These are phyloP conservation scores for Ceratobasidium sp. DNA, from an alignment of 1,284 basidiomycete species.

Conservation along the genomic window DNA sequence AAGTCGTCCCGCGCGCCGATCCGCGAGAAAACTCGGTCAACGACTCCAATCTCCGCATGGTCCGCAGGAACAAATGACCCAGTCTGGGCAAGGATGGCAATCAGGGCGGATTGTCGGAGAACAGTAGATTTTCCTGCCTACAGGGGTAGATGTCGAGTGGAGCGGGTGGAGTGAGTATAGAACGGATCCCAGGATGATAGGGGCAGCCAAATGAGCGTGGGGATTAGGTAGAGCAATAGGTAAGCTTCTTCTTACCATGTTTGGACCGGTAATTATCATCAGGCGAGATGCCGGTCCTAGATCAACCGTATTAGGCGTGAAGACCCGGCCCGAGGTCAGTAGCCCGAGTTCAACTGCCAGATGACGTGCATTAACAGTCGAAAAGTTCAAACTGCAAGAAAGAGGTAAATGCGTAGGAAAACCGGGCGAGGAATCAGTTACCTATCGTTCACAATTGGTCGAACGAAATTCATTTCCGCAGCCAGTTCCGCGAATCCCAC, in stretches of 20 bases:
- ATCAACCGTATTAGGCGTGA: constrained; percentile 81
- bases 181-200: no score
- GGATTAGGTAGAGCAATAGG: background rate
- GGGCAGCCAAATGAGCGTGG: no score
- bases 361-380: constrained; percentile 75
- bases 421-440: constrained; percentile 47
- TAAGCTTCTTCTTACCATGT: constrained; percentile 76
- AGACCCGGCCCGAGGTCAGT: constrained; percentile 72
- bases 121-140: constrained; percentile 79
- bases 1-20: constrained; percentile 97
- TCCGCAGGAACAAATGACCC: constrained; percentile 94
- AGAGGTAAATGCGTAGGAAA: background rate
- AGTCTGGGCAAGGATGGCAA: constrained; percentile 89
- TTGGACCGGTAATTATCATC: constrained; percentile 90
- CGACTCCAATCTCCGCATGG: constrained; percentile 77
- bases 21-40: constrained; percentile 91
- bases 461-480: constrained; percentile 75
- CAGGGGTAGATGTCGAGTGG: background rate
- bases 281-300: constrained; percentile 68
- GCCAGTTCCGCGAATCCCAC: constrained; percentile 85
- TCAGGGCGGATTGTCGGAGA: constrained; percentile 89
- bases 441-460: constrained; percentile 76
- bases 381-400: constrained; percentile 24
- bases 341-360: constrained; percentile 92
- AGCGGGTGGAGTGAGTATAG: background rate